These are phyloP conservation scores for Golovinomyces cichoracearum DNA, from an alignment of 2,329 filamentous ascomycete genomes.

Conservation along the genomic window DNA sequence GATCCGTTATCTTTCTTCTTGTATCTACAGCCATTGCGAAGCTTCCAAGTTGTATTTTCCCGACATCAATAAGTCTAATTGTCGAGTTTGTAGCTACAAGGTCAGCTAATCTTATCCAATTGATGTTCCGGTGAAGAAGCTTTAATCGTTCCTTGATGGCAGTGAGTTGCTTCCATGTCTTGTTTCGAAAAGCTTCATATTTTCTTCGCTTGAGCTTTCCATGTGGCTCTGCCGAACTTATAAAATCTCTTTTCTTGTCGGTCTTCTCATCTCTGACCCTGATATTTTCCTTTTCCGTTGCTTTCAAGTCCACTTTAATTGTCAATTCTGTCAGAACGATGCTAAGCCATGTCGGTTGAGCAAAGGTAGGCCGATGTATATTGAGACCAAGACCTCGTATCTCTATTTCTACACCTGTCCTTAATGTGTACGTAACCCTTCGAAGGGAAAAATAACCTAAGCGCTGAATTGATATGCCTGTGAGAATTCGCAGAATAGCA, in stretches of 20 bases:
- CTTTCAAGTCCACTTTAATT: conserved; percentile 53
- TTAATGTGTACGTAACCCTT: conserved; percentile 68
- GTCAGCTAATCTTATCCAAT: conserved; percentile 75
- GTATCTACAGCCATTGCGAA: conserved; percentile 78
- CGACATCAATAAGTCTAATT: conserved; percentile 53
- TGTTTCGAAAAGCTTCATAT: conserved; percentile 25
- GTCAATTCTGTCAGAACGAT: conserved; percentile 66
- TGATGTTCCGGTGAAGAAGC: conserved; percentile 57
- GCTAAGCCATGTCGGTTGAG: conserved; percentile 89
- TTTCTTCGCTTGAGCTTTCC: conserved; percentile 8
- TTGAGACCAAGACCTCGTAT: conserved; percentile 70
- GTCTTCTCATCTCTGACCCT: conserved; percentile 9
- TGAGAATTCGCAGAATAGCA: conserved; percentile 72
- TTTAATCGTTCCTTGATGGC: conserved; percentile 66
- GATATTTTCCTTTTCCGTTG: conserved; percentile 25
- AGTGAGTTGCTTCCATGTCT: conserved; percentile 59
- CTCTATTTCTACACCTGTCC: conserved; percentile 70
- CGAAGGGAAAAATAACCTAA: conserved; percentile 80
- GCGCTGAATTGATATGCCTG: conserved; percentile 83
- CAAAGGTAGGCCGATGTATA: conserved; percentile 81
- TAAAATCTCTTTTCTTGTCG: conserved; percentile 10
- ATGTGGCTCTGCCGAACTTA: conserved; percentile 7
- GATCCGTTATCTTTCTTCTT: conserved; percentile 68
- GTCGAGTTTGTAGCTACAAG: conserved; percentile 60
- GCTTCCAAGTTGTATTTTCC: conserved; percentile 59